Evolutionary conservation across 441 rosid genomes (phyloP).

Genomic region (Pelargonium cotyledonis): DNA sequence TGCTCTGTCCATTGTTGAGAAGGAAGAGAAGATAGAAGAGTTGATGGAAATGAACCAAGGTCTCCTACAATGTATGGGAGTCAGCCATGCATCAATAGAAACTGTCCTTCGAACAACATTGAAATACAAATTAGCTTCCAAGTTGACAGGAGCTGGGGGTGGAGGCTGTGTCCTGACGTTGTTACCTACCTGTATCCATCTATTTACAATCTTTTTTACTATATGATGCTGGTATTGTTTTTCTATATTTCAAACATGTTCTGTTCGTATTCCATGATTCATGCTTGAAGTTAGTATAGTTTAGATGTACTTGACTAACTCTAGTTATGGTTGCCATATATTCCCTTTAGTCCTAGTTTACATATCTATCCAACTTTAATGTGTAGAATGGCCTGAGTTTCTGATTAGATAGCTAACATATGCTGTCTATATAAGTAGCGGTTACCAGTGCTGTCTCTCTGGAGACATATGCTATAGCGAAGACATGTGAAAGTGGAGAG

Average conservation of each 20-base stretch:
- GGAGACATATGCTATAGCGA: too few species aligned
- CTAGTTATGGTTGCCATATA: too few species aligned
- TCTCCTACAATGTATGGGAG: constrained; percentile 78
- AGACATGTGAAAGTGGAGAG: too few species aligned
- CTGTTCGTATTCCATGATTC: neutral
- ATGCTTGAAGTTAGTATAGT: neutral
- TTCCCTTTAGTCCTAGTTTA: too few species aligned
- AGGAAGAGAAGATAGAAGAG: constrained; percentile 66
- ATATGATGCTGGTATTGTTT: constrained; percentile 2
- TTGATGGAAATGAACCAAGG: constrained; percentile 95
- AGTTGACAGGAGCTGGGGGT: constrained; percentile 93
- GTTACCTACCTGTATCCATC: constrained; percentile 80
- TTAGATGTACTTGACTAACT: neutral
- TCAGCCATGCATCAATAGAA: constrained; percentile 80
- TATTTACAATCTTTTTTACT: neutral
- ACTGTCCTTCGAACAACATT: constrained; percentile 61
- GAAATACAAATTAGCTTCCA: constrained; percentile 75
- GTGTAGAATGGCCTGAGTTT: too few species aligned
- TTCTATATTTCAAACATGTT: neutral
- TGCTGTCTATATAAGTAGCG: too few species aligned
- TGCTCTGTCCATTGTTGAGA: constrained; percentile 38
- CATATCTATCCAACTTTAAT: too few species aligned
- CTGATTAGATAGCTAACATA: too few species aligned
- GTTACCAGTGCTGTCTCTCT: too few species aligned
- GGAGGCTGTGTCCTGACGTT: constrained; percentile 89